Percentiles rank a stretch among this genome's conserved stretches.
Evolutionary conservation across 2,329 filamentous ascomycete species (phyloP).

Genomic region (Cordyceps militaris): DNA sequence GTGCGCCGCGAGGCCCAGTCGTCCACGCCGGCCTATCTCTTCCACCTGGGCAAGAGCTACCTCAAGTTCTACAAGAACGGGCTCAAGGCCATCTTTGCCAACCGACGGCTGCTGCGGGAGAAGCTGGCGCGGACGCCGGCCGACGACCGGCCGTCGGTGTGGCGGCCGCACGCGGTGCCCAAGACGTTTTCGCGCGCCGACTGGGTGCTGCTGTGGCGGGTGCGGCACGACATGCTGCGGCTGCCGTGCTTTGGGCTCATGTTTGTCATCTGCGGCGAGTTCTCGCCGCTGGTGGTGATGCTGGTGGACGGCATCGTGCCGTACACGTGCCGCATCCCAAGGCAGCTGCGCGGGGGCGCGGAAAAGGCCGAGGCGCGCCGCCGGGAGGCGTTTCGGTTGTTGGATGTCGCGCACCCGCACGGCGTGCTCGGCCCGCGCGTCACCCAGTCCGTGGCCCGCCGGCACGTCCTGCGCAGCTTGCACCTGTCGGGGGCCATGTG

Average conservation of each 20-base stretch:
- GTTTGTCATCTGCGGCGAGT: conserved; percentile 73
- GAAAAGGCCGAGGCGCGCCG: conserved; percentile 49
- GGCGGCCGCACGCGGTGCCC: conserved; percentile 27
- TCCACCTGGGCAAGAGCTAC: conserved; percentile 66
- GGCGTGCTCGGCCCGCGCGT: conserved; percentile 30
- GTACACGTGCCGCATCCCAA: conserved; percentile 73
- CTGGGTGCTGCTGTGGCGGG: conserved; percentile 63
- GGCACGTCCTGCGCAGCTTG: conserved; percentile 36
- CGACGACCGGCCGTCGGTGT: conserved; percentile 45
- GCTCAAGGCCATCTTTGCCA: conserved; percentile 65
- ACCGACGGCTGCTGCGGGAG: conserved; percentile 47
- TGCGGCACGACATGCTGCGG: conserved; percentile 64
- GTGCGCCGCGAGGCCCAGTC: conserved; percentile 42
- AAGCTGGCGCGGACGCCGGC: conserved; percentile 38
- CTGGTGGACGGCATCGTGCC: conserved; percentile 66
- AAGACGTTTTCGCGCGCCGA: conserved; percentile 51
- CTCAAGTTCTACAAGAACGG: conserved; percentile 82
- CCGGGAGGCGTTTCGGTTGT: conserved; percentile 38
- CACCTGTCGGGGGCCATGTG: conserved; percentile 40
- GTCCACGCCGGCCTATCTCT: conserved; percentile 40
- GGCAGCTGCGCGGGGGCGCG: conserved; percentile 56
- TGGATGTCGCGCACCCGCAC: conserved; percentile 27
- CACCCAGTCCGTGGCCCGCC: conserved; percentile 23
- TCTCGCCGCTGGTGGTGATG: conserved; percentile 73
- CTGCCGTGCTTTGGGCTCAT: conserved; percentile 73